Evolutionary conservation across 306 rosid genomes (phyloP).

Genomic region (Benincasa hispida): DNA sequence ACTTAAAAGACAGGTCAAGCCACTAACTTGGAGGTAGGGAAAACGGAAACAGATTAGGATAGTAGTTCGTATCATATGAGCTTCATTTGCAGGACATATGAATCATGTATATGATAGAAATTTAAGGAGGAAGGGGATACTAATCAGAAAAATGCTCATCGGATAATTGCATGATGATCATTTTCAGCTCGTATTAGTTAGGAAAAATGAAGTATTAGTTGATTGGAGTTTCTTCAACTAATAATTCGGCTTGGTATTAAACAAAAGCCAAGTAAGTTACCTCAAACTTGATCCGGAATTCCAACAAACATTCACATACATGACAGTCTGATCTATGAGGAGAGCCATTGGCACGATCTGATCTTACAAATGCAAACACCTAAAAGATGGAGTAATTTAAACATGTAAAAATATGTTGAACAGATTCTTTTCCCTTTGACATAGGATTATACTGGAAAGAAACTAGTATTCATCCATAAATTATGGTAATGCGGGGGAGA

Average conservation of each 20-base stretch:
- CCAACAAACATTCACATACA: constrained; percentile 67
- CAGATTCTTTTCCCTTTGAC: neutral
- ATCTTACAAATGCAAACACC: constrained; percentile 90
- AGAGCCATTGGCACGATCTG: constrained; percentile 33
- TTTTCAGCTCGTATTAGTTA: neutral
- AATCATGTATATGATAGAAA: neutral
- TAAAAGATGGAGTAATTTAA: constrained; percentile 12
- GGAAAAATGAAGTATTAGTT: neutral
- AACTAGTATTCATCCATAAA: neutral
- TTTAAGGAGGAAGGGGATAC: neutral
- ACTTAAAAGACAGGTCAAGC: neutral
- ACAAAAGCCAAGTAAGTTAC: constrained; percentile 25
- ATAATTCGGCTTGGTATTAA: neutral
- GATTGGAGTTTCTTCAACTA: neutral
- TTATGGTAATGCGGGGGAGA: neutral
- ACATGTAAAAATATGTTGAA: neutral
- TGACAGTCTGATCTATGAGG: constrained; percentile 92
- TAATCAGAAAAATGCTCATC: neutral
- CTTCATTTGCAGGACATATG: neutral
- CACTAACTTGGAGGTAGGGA: neutral
- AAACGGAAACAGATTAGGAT: neutral
- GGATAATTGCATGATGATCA: neutral
- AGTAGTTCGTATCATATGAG: neutral
- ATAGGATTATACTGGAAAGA: neutral
- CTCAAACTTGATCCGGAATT: constrained; percentile 73